Conservation (phyloP, 805 yeast species). For the Saturnispora ahearnii region DNA sequence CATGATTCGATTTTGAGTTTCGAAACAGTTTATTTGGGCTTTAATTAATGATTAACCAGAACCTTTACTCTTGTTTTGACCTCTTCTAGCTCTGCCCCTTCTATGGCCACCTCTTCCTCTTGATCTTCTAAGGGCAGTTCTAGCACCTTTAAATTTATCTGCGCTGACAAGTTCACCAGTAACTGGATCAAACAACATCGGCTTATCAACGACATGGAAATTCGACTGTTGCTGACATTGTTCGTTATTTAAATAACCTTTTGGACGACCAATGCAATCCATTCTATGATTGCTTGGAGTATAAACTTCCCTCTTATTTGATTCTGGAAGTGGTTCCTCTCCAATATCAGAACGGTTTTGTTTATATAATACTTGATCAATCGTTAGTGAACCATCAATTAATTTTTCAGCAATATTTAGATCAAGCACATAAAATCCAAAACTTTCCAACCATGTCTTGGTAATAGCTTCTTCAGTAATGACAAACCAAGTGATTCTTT, state of each 20-base stretch:
- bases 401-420: conserved; percentile 18
- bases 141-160: conserved; percentile 3
- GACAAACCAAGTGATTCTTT: conserved; percentile 39
- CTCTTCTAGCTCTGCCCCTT: background rate
- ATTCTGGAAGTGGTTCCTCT: background rate
- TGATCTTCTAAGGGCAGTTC: background rate
- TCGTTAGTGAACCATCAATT: background rate
- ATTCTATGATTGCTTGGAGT: conserved; percentile 6
- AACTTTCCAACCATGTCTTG: conserved; percentile 44
- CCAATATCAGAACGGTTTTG: conserved; percentile 32
- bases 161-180: conserved; percentile 2
- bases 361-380: conserved; percentile 27
- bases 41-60: background rate
- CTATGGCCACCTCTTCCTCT: background rate
- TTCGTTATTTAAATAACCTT: background rate
- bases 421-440: conserved; percentile 43
- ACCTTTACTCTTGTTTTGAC: background rate
- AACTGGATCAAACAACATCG: conserved; percentile 5
- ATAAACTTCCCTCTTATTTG: conserved; percentile 4
- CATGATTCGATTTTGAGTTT: too few species aligned
- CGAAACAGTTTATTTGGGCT: too few species aligned
- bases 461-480: conserved; percentile 54
- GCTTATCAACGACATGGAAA: conserved; percentile 24
- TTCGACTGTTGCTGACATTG: background rate
- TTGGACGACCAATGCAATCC: conserved; percentile 11